A percentile compares a stretch with the other conserved stretches of the same genome.
Evolutionary conservation across 257 asterid species (phyloP).

Genomic region (Mitragyna speciosa): DNA sequence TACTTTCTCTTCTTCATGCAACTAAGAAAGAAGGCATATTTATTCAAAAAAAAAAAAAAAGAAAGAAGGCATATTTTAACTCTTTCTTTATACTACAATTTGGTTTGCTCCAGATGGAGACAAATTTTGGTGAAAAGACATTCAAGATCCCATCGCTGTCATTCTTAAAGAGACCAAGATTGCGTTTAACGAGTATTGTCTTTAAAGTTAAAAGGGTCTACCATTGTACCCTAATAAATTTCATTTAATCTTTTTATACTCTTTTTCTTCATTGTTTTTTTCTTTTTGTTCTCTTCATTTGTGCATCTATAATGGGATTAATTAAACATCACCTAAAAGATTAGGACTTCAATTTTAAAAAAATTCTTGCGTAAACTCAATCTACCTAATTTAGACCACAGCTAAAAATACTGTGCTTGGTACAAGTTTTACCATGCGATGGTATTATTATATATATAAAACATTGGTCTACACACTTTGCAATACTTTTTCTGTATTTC

Average conservation of each 20-base stretch:
- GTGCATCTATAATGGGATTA: background rate
- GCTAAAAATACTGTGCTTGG: too few species aligned
- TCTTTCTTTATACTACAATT: slow-evolving; percentile 1
- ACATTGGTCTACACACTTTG: too few species aligned
- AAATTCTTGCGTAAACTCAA: background rate
- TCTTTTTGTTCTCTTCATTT: background rate
- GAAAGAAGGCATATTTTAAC: slow-evolving; percentile 7
- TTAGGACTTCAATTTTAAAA: background rate
- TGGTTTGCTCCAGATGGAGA: slow-evolving; percentile 10
- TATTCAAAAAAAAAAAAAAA: too few species aligned
- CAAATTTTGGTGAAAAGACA: slow-evolving; percentile 16
- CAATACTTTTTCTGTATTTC: too few species aligned
- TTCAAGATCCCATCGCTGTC: slow-evolving; percentile 15
- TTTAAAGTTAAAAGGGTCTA: background rate
- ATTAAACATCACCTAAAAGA: background rate
- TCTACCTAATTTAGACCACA: too few species aligned
- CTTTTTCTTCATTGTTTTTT: too few species aligned
- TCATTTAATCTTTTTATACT: background rate
- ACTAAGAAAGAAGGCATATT: too few species aligned
- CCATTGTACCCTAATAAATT: background rate
- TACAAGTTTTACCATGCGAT: too few species aligned
- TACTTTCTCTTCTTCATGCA: background rate
- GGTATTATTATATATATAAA: too few species aligned
- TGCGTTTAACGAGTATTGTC: background rate
- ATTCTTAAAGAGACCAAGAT: slow-evolving; percentile 1